A percentile compares a stretch with the other conserved stretches of the same genome.
phyloP scores from a whole-genome alignment of 1,139 yeast genomes.

The Candida tunisiensis region DNA sequence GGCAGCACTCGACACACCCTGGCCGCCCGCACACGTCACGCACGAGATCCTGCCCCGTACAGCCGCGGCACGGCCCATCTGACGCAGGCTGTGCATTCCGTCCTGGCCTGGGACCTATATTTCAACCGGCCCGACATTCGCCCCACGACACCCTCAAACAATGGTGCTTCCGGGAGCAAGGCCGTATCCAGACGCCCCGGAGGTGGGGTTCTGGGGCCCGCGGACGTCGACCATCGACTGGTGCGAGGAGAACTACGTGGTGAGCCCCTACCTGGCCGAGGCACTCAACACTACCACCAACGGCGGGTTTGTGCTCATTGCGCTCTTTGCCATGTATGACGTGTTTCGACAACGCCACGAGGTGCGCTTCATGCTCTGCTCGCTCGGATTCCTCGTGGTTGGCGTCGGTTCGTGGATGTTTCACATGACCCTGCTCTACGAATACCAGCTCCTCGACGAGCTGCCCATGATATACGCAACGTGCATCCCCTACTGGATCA shows the following conservation, averaged over 20 bases:
- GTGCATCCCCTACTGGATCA: slow-evolving; percentile 85
- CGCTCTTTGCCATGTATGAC: slow-evolving; percentile 47
- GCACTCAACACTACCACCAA: slow-evolving; percentile 72
- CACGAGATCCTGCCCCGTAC: too few relatives aligned
- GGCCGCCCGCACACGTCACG: too few relatives aligned
- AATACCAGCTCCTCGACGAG: slow-evolving; percentile 83
- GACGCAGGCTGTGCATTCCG: too few relatives aligned
- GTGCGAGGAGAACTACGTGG: slow-evolving; percentile 93
- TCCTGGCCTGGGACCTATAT: too few relatives aligned
- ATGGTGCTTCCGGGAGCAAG: slow-evolving; percentile 7
- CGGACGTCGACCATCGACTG: slow-evolving; percentile 66
- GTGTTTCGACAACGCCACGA: slow-evolving; percentile 48
- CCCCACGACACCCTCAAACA: background rate
- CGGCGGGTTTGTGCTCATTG: slow-evolving; percentile 48
- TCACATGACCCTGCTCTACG: slow-evolving; percentile 86
- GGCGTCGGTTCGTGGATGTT: slow-evolving; percentile 92
- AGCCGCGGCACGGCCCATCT: too few relatives aligned
- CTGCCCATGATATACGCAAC: slow-evolving; percentile 97
- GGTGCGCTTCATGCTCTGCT: slow-evolving; percentile 48
- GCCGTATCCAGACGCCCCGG: slow-evolving; percentile 15
- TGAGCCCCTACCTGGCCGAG: slow-evolving; percentile 76
- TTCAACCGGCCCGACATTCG: background rate
- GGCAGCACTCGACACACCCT: too few relatives aligned
- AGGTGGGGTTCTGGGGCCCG: slow-evolving; percentile 16
- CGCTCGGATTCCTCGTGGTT: slow-evolving; percentile 69